Evolutionary conservation across 179 eudicot genomes (phyloP), one percentile per base, ranked within the genome.

Genomic region (Drosera spatulata): DNA sequence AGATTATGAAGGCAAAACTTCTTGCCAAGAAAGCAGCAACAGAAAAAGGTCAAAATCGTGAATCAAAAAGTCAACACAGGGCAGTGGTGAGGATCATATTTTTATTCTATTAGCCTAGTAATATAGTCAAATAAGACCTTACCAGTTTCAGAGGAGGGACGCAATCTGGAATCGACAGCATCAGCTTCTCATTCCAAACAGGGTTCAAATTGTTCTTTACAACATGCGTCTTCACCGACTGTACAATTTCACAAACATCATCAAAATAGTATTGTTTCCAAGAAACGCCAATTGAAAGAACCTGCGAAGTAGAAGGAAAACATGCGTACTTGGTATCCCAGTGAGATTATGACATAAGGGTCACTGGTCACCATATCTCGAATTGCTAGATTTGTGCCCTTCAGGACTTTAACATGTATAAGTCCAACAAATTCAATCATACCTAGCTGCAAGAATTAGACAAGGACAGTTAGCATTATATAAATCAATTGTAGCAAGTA

Each of bases 401-500:
- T 80, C 15, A 94, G 87, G 62, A 84, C 85, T 62, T 90, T 94
- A 56, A 90, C 94, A 73, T 90, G 85, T 55, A 94, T 85, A 63
- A 94, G 66, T 44, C 99, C 99, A 12, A 94, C 81, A 66, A 94
- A 94, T 69, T 94, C 99, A 41, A 87, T 70, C 99, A 94, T 94
- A 39, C 99, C 99, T 67, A 90, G 94, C 99, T 94, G 79, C 63
- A 62, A 55, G 59, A 45, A 61, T 37, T 4, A 15, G 10, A 12
- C 38, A 14, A 5, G 7, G 33, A 3, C 33, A n/a, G 14, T 7
- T 43, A 7, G 45, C 6, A 4, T 43, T 43, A 43, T 0, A 22
- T 7, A 43, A 43, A 43, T 43, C 6, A 43, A 43, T 22, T 22
- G 33, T 22, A 22, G 33, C 33, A 22, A 22, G 33, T 22, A 22